Percentiles rank a stretch among this genome's conserved stretches.
Conservation (phyloP, 352 stramenopile species). For the Pythium scleroteichum region DNA sequence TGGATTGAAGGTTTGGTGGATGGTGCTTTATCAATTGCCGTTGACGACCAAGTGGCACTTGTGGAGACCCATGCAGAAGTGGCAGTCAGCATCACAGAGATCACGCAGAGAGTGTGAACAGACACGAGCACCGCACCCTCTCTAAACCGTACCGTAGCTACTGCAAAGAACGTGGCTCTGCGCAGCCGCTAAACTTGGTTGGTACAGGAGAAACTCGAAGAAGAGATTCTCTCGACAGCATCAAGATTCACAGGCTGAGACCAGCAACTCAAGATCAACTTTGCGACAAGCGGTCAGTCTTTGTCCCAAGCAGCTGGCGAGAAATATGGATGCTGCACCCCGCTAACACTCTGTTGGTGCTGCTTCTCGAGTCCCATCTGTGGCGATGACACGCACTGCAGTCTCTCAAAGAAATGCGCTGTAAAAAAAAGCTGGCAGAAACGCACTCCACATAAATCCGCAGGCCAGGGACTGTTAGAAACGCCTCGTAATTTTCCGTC, state of each 20-base stretch:
- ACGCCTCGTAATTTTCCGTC: too few species aligned
- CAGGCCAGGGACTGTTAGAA: background rate
- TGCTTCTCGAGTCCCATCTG: constrained; percentile 15
- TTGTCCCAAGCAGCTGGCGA: constrained; percentile 4
- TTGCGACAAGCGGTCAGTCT: background rate
- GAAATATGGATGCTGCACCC: constrained; percentile 1
- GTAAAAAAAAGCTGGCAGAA: background rate
- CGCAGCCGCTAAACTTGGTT: too few species aligned
- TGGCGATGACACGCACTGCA: constrained; percentile 2
- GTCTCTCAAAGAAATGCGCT: background rate
- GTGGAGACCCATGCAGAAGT: background rate
- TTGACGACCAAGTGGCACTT: background rate
- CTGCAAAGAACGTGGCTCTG: constrained; percentile 16
- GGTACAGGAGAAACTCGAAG: too few species aligned
- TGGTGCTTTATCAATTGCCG: too few species aligned
- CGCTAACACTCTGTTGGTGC: background rate
- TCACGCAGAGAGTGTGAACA: constrained; percentile 1
- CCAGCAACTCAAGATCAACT: constrained; percentile 1
- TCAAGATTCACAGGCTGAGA: too few species aligned
- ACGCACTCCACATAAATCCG: too few species aligned
- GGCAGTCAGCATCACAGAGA: constrained; percentile 9
- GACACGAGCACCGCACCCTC: background rate
- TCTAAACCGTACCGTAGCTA: constrained; percentile 17
- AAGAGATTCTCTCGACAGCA: too few species aligned
- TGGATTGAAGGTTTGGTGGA: too few species aligned